Evolutionary conservation across 1,284 basidiomycete genomes (phyloP).

Genomic region (Stereum hirsutum): DNA sequence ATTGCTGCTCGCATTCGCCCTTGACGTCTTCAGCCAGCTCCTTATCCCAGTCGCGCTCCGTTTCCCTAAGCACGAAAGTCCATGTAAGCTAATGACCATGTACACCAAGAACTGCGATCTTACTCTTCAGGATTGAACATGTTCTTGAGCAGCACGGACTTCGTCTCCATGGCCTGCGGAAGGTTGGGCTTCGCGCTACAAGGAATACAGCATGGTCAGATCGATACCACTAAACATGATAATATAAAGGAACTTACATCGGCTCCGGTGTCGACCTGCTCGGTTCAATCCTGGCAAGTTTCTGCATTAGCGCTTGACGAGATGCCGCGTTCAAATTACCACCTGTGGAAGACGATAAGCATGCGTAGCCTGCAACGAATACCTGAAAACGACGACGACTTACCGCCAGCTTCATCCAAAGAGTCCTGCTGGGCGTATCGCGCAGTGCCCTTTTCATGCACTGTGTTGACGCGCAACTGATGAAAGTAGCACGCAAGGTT

Average conservation of each 20-base stretch:
- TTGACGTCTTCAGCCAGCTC: slow-evolving; percentile 96
- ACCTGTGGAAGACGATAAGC: slow-evolving; percentile 29
- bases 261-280: slow-evolving; percentile 41
- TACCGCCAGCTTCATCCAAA: slow-evolving; percentile 78
- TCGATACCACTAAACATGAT: no score
- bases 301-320: slow-evolving; percentile 97
- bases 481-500: slow-evolving; percentile 7
- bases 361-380: neutral
- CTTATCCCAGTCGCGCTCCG: slow-evolving; percentile 91
- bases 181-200: slow-evolving; percentile 58
- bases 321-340: slow-evolving; percentile 93
- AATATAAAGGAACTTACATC: slow-evolving; percentile 32
- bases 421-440: slow-evolving; percentile 71
- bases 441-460: slow-evolving; percentile 79
- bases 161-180: slow-evolving; percentile 73
- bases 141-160: slow-evolving; percentile 82
- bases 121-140: slow-evolving; percentile 98
- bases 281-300: slow-evolving; percentile 88
- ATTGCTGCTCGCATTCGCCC: slow-evolving; percentile 87
- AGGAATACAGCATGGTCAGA: slow-evolving; percentile 9
- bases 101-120: neutral
- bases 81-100: neutral
- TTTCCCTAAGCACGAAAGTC: slow-evolving; percentile 55
- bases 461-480: slow-evolving; percentile 83
- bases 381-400: slow-evolving; percentile 11